Percentiles rank a stretch among this genome's conserved stretches.
Conservation (phyloP, 2,329 filamentous ascomycete species). For the Ascocoryne sarcoides region DNA sequence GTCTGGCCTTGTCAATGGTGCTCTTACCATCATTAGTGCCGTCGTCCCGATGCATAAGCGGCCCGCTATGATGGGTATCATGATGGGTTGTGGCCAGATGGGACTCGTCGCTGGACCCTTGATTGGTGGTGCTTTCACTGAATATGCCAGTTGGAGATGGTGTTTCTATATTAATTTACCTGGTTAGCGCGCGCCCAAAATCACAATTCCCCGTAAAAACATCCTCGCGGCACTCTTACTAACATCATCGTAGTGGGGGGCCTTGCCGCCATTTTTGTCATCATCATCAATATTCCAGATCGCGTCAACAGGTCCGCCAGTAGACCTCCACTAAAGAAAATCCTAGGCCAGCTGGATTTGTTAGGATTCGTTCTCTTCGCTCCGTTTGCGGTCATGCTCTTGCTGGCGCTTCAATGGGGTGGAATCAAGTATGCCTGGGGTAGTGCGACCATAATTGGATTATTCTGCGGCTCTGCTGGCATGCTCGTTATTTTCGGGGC, state of each 20-base stretch:
- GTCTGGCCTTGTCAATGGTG: slow-evolving; percentile 42
- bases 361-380: slow-evolving; percentile 29
- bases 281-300: slow-evolving; percentile 52
- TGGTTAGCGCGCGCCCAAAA: not conserved
- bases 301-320: slow-evolving; percentile 52
- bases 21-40: slow-evolving; percentile 37
- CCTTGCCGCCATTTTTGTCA: slow-evolving; percentile 35
- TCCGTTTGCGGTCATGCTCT: slow-evolving; percentile 26
- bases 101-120: slow-evolving; percentile 25
- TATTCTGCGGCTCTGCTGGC: slow-evolving; percentile 15
- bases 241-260: no score
- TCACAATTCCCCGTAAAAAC: no score
- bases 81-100: slow-evolving; percentile 7
- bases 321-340: slow-evolving; percentile 47
- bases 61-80: not conserved
- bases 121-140: slow-evolving; percentile 29
- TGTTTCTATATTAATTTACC: slow-evolving; percentile 14
- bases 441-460: slow-evolving; percentile 16
- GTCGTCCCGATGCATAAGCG: not conserved
- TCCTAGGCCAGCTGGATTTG: slow-evolving; percentile 39
- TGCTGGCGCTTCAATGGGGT: slow-evolving; percentile 30
- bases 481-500: slow-evolving; percentile 17
- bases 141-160: slow-evolving; percentile 29
- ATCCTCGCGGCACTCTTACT: no score
- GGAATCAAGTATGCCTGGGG: slow-evolving; percentile 31